These are phyloP conservation scores for Penstemon barbatus DNA, from an alignment of 257 asterid genomes.

Conservation along the genomic window DNA sequence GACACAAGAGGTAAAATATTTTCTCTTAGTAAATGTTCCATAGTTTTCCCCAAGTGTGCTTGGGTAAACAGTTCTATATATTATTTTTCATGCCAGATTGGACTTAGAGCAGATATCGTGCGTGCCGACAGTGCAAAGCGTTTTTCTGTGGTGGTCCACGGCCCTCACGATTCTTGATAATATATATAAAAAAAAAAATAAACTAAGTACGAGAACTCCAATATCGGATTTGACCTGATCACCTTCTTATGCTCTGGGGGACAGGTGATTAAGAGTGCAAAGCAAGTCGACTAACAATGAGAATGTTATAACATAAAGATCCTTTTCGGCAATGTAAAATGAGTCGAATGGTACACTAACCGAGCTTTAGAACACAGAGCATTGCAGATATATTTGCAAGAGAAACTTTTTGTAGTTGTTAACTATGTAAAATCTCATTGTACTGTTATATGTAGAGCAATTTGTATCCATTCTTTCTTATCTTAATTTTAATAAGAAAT, in stretches of 20 bases:
- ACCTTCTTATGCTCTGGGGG: slow-evolving; percentile 61
- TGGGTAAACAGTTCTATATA: slow-evolving; percentile 38
- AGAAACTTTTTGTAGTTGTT: slow-evolving; percentile 1
- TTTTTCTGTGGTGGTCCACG: slow-evolving; percentile 62
- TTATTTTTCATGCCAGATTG: slow-evolving; percentile 65
- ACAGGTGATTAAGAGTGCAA: slow-evolving; percentile 64
- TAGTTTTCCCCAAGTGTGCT: slow-evolving; percentile 32
- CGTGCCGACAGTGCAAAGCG: slow-evolving; percentile 72
- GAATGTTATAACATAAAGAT: slow-evolving; percentile 19
- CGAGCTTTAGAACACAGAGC: background rate
- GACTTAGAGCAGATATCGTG: slow-evolving; percentile 63
- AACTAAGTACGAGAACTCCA: slow-evolving; percentile 37
- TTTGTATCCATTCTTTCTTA: slow-evolving; percentile 27
- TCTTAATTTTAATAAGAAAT: slow-evolving; percentile 17
- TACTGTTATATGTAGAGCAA: slow-evolving; percentile 1
- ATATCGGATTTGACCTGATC: slow-evolving; percentile 47
- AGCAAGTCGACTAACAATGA: slow-evolving; percentile 54
- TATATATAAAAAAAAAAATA: slow-evolving; percentile 33
- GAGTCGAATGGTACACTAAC: slow-evolving; percentile 10
- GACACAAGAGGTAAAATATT: slow-evolving; percentile 51
- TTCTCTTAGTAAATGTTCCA: slow-evolving; percentile 5
- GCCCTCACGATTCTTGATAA: slow-evolving; percentile 62
- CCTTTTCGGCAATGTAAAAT: slow-evolving; percentile 21
- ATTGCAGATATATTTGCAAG: slow-evolving; percentile 18
- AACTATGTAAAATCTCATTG: slow-evolving; percentile 12